phyloP scores from a whole-genome alignment of 2,329 filamentous ascomycete species.

The Claviceps fusiformis region DNA sequence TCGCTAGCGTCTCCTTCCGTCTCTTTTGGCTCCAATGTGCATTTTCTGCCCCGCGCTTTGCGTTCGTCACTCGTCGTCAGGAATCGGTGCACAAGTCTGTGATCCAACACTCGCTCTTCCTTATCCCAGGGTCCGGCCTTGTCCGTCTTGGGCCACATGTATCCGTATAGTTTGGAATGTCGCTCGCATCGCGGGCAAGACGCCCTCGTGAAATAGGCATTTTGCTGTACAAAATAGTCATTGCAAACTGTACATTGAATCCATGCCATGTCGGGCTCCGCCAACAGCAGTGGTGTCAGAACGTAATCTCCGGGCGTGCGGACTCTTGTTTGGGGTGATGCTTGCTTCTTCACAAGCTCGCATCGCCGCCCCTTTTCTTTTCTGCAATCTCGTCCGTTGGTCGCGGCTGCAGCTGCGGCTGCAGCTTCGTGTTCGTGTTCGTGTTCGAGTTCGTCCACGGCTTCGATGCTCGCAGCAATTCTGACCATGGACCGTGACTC shows the following conservation, averaged over 20 bases:
- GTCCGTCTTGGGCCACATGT: slow-evolving; percentile 91
- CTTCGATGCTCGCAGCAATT: slow-evolving; percentile 16
- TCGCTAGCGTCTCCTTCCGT: slow-evolving; percentile 15
- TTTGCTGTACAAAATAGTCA: slow-evolving; percentile 70
- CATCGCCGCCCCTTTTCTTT: slow-evolving; percentile 21
- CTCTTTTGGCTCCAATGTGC: slow-evolving; percentile 12
- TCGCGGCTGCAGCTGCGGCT: neutral
- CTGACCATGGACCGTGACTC: slow-evolving; percentile 5
- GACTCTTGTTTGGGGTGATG: slow-evolving; percentile 18
- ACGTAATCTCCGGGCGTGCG: slow-evolving; percentile 69
- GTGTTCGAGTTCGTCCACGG: slow-evolving; percentile 6
- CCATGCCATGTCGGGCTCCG: slow-evolving; percentile 66
- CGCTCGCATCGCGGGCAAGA: slow-evolving; percentile 88
- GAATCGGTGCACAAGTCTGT: slow-evolving; percentile 78
- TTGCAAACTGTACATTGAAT: slow-evolving; percentile 79
- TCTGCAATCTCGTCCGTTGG: slow-evolving; percentile 5
- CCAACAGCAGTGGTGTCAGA: slow-evolving; percentile 62
- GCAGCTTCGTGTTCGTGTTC: too few relatives aligned
- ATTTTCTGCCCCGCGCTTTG: slow-evolving; percentile 31
- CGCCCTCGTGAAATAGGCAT: slow-evolving; percentile 74
- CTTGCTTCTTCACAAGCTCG: slow-evolving; percentile 17
- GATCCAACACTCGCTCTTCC: slow-evolving; percentile 62
- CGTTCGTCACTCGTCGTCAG: slow-evolving; percentile 57
- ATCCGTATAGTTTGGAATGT: slow-evolving; percentile 91
- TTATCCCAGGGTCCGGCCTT: slow-evolving; percentile 61